Conservation (phyloP, 305 asterid species). For the Vinca major region DNA sequence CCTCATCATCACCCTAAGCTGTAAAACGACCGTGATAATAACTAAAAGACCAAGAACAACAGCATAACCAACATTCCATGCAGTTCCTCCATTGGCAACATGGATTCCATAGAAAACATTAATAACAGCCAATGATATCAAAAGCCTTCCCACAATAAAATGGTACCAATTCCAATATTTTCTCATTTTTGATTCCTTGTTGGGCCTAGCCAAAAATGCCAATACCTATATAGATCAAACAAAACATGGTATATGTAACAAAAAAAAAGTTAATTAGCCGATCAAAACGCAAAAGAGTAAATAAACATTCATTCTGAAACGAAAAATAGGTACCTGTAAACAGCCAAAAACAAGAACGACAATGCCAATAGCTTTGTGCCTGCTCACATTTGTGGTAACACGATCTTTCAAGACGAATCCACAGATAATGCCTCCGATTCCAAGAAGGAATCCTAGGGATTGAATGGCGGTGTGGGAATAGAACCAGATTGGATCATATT, state of each 20-base stretch:
- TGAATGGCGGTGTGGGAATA: slow-evolving; percentile 53
- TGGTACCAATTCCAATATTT: slow-evolving; percentile 86
- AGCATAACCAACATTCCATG: slow-evolving; percentile 74
- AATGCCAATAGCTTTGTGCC: slow-evolving; percentile 69
- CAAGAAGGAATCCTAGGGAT: slow-evolving; percentile 46
- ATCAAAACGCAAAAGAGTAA: not conserved
- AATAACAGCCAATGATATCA: slow-evolving; percentile 43
- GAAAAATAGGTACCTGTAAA: slow-evolving; percentile 46
- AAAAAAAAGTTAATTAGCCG: not conserved
- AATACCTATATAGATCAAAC: slow-evolving; percentile 49
- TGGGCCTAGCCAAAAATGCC: slow-evolving; percentile 59
- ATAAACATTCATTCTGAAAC: too few species aligned
- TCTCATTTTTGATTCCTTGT: slow-evolving; percentile 43
- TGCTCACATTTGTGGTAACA: slow-evolving; percentile 30
- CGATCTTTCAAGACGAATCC: slow-evolving; percentile 59
- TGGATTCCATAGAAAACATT: slow-evolving; percentile 79
- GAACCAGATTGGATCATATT: slow-evolving; percentile 78
- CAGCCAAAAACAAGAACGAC: slow-evolving; percentile 51
- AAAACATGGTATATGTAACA: too few species aligned
- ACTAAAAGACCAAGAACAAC: slow-evolving; percentile 37
- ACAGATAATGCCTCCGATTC: slow-evolving; percentile 50
- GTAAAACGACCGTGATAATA: slow-evolving; percentile 32
- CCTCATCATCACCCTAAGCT: slow-evolving; percentile 41
- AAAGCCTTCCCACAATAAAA: slow-evolving; percentile 35
- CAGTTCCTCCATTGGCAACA: slow-evolving; percentile 42